phyloP scores from a whole-genome alignment of 768 basidiomycete genomes.

The Chalciporus chontae region DNA sequence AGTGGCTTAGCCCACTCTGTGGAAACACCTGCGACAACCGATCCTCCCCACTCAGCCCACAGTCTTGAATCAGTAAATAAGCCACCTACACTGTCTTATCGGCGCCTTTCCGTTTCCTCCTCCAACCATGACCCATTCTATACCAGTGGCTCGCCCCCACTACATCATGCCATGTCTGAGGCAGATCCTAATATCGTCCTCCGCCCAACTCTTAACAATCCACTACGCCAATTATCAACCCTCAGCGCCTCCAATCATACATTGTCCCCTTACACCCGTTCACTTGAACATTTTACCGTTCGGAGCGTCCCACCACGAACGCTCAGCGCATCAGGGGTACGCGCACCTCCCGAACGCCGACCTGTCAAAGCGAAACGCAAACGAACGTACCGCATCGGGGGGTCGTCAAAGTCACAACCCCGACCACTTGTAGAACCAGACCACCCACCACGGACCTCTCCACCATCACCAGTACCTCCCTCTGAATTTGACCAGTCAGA shows the following conservation, averaged over 20 bases:
- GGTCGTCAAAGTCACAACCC: slow-evolving; percentile 9
- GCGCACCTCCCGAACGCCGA: slow-evolving; percentile 40
- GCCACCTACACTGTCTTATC: slow-evolving; percentile 13
- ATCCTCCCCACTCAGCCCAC: slow-evolving; percentile 19
- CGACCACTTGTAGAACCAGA: slow-evolving; percentile 2
- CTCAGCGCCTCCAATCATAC: slow-evolving; percentile 91
- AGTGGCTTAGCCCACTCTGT: slow-evolving; percentile 42
- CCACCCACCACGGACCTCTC: slow-evolving; percentile 13
- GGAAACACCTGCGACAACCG: slow-evolving; percentile 44
- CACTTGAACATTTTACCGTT: slow-evolving; percentile 88
- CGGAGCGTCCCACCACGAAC: slow-evolving; percentile 75
- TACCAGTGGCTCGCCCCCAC: slow-evolving; percentile 32
- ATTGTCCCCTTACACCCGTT: slow-evolving; percentile 88
- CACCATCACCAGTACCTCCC: slow-evolving; percentile 36
- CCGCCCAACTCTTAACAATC: slow-evolving; percentile 64
- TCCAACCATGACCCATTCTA: slow-evolving; percentile 34
- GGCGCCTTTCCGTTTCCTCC: slow-evolving; percentile 36
- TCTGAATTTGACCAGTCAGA: slow-evolving; percentile 67
- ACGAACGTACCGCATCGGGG: slow-evolving; percentile 63
- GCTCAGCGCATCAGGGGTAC: slow-evolving; percentile 33
- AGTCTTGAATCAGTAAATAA: slow-evolving; percentile 18
- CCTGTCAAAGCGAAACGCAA: slow-evolving; percentile 75
- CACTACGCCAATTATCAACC: slow-evolving; percentile 81
- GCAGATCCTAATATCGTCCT: slow-evolving; percentile 57
- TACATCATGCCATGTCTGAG: slow-evolving; percentile 32